Base-by-base conservation (phyloP, 371 early-diverging fungal species). In the Nosema granulosis region DNA sequence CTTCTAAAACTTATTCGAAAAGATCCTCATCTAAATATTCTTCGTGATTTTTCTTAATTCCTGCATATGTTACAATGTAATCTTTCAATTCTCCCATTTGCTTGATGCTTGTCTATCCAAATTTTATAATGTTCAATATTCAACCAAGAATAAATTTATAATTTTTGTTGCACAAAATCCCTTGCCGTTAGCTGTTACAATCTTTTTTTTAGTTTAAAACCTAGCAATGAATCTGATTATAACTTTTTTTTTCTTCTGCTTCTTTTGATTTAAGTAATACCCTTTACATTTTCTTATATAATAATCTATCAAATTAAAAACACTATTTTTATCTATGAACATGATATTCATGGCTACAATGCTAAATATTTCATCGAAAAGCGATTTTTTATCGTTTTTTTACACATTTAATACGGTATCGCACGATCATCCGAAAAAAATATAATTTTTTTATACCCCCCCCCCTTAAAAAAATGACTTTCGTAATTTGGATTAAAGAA, bases 241-340 rank as follows among this genome's bases (percentile, higher is more conserved):
- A 9, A 6, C 43, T 9, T 43, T 43, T 43, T 9, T 43, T 9
- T 16, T 43, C 16, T 43, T 43, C 16, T 6, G 43, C 16, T 43
- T 16, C 43, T 43, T 43, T 9, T 16, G 6, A 9, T 43, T 16
- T 9, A 43, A 9, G 6, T n/a, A 20, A 29, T 50, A 16, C 31
- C 9, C 38, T 31, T 20, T 20, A 28, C 71, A n/a, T 28, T 31
- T 9, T 73, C 59, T 65, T 22, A 71, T 31, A 26, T 26, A 73
- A 71, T 73, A 58, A 68, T 73, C 74, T 49, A 43, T 68, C 37
- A 11, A 28, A 12, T 4, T 28, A 4, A 67, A 13, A n/a, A 31
- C 12, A 37, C 6, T 28, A n/a, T 73, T 34, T 9, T 73, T 43
- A 26, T 31, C n/a, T 13, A 24, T 31, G n/a, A n/a, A n/a, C n/a